These are phyloP conservation scores for Clonostachys chloroleuca DNA, from an alignment of 2,329 filamentous ascomycete genomes.

Conservation along the genomic window DNA sequence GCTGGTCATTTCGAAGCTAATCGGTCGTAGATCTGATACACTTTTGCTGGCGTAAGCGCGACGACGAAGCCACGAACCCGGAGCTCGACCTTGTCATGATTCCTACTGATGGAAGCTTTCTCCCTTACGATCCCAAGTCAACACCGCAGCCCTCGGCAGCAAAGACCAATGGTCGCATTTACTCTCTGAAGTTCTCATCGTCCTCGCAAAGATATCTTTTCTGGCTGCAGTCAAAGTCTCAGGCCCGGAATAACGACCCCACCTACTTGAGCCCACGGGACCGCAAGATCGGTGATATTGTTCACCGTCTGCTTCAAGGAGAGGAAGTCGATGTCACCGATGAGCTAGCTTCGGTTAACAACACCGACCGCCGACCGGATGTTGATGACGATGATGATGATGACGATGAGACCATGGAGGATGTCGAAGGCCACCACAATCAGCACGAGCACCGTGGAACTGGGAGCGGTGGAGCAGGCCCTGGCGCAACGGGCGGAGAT, in stretches of 20 bases:
- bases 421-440: slow-evolving; percentile 63
- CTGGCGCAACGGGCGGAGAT: slow-evolving; percentile 86
- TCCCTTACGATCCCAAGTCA: slow-evolving; percentile 65
- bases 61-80: slow-evolving; percentile 59
- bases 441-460: slow-evolving; percentile 52
- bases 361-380: slow-evolving; percentile 44
- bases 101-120: slow-evolving; percentile 81
- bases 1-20: neutral
- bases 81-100: slow-evolving; percentile 93
- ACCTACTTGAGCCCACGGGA: slow-evolving; percentile 83
- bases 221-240: slow-evolving; percentile 91
- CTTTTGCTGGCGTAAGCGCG: slow-evolving; percentile 93
- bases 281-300: slow-evolving; percentile 80
- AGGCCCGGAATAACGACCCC: slow-evolving; percentile 63
- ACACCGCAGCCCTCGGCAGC: slow-evolving; percentile 50
- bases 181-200: slow-evolving; percentile 87
- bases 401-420: slow-evolving; percentile 47
- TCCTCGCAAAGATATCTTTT: slow-evolving; percentile 90
- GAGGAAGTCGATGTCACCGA: slow-evolving; percentile 77
- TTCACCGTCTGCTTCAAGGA: slow-evolving; percentile 79
- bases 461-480: slow-evolving; percentile 75
- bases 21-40: slow-evolving; percentile 71
- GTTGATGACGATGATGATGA: slow-evolving; percentile 63
- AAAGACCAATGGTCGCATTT: slow-evolving; percentile 84
- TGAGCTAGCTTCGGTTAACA: slow-evolving; percentile 63